phyloP scores from a whole-genome alignment of 202 grass and related monocot species.

The Setaria italica region DNA sequence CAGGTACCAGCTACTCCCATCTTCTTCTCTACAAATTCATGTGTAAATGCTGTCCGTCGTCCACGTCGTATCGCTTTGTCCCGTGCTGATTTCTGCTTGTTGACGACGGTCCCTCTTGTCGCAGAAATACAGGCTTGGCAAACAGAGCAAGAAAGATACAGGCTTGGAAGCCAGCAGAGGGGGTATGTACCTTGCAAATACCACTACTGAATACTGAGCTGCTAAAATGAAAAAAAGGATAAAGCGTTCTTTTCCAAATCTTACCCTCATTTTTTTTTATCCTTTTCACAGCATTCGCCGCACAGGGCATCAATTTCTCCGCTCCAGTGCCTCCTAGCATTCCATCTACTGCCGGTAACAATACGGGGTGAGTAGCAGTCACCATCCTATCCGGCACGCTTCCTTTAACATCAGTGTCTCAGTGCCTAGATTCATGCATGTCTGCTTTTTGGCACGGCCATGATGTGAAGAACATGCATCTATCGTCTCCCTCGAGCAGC shows the following conservation, averaged over 20 bases:
- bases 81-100: neutral
- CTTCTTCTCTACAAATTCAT: neutral
- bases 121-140: slow-evolving; percentile 97
- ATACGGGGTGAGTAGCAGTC: slow-evolving; percentile 49
- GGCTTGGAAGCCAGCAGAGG: slow-evolving; percentile 59
- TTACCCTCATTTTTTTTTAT: neutral
- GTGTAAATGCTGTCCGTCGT: neutral
- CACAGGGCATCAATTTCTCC: slow-evolving; percentile 67
- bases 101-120: neutral
- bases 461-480: slow-evolving; percentile 7
- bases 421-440: neutral
- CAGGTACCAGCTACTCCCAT: slow-evolving; percentile 51
- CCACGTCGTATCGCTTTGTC: neutral
- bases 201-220: neutral
- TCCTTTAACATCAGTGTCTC: neutral
- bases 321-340: slow-evolving; percentile 39
- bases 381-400: neutral
- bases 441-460: neutral
- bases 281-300: slow-evolving; percentile 60
- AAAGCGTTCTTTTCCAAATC: neutral
- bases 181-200: slow-evolving; percentile 46
- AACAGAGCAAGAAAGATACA: slow-evolving; percentile 73
- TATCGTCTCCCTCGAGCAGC: neutral
- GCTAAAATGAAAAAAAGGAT: neutral
- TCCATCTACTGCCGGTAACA: slow-evolving; percentile 39